Conservation (phyloP, 1,139 yeast genomes). For the Kodamaea plutei region DNA sequence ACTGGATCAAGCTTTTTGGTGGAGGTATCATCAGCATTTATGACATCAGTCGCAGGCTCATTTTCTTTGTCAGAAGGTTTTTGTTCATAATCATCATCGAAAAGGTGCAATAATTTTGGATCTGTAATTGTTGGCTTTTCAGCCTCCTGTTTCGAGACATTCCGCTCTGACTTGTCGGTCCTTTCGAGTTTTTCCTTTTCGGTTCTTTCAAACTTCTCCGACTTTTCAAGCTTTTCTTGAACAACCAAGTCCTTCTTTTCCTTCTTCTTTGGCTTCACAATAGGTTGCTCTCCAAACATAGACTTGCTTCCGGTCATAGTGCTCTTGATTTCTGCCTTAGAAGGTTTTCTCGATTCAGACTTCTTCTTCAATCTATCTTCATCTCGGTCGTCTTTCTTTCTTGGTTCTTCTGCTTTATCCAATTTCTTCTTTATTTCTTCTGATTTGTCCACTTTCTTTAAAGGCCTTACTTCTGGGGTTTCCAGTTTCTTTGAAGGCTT, state of each 20-base stretch:
- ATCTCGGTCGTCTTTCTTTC: background rate
- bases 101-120: conserved; percentile 12
- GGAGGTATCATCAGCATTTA: too few relatives aligned
- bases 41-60: background rate
- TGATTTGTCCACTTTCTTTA: background rate
- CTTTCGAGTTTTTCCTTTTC: conserved; percentile 1
- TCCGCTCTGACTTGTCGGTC: background rate
- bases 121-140: conserved; percentile 8
- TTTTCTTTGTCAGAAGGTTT: background rate
- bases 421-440: background rate
- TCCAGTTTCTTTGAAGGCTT: too few relatives aligned
- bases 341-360: background rate
- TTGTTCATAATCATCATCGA: conserved; percentile 14
- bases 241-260: background rate
- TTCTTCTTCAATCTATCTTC: conserved; percentile 1
- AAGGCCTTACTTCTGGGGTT: too few relatives aligned
- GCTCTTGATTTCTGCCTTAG: conserved; percentile 2
- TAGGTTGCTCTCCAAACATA: conserved; percentile 4
- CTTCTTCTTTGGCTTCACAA: conserved; percentile 1
- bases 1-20: background rate
- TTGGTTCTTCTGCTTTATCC: background rate
- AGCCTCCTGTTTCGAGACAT: background rate
- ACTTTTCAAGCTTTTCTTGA: conserved; percentile 1
- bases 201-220: conserved; percentile 1
- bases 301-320: conserved; percentile 6